A percentile compares a stretch with the other conserved stretches of the same genome.
These are phyloP conservation scores for Symmetrospora coprosmae DNA, from an alignment of 768 basidiomycete species.

Conservation along the genomic window DNA sequence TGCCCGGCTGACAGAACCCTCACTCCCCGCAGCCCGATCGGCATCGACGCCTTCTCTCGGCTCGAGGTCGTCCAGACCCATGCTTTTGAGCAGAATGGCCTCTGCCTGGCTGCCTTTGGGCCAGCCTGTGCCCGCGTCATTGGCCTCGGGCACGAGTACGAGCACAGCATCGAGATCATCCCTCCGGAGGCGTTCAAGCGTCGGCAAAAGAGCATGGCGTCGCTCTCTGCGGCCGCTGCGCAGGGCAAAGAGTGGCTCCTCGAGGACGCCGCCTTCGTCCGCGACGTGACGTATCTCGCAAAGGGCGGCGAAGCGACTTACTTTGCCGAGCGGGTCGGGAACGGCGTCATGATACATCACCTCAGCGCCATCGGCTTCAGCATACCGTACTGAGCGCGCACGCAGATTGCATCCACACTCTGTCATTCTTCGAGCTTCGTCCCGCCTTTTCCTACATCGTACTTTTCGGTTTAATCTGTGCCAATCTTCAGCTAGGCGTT, in stretches of 20 bases:
- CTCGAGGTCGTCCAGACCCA: constrained; percentile 25
- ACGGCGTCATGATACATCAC: background rate
- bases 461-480: too few relatives aligned
- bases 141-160: background rate
- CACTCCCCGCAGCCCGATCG: background rate
- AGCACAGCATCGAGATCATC: background rate
- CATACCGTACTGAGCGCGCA: too few relatives aligned
- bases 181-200: background rate
- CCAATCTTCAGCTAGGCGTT: too few relatives aligned
- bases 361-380: background rate
- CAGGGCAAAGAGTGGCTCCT: background rate
- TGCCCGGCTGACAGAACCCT: background rate
- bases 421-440: too few relatives aligned
- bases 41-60: constrained; percentile 2
- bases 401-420: too few relatives aligned
- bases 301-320: constrained; percentile 1
- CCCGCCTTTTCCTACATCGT: too few relatives aligned
- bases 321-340: constrained; percentile 21
- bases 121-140: background rate
- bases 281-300: constrained; percentile 19
- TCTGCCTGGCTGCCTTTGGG: constrained; percentile 14
- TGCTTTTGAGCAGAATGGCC: constrained; percentile 13
- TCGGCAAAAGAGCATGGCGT: constrained; percentile 4
- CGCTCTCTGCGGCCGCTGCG: constrained; percentile 14
- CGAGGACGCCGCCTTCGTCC: background rate